Percentiles rank a stretch among this genome's conserved stretches.
Conservation (phyloP, 1,284 basidiomycete species). For the Ceratobasidium sp. region DNA sequence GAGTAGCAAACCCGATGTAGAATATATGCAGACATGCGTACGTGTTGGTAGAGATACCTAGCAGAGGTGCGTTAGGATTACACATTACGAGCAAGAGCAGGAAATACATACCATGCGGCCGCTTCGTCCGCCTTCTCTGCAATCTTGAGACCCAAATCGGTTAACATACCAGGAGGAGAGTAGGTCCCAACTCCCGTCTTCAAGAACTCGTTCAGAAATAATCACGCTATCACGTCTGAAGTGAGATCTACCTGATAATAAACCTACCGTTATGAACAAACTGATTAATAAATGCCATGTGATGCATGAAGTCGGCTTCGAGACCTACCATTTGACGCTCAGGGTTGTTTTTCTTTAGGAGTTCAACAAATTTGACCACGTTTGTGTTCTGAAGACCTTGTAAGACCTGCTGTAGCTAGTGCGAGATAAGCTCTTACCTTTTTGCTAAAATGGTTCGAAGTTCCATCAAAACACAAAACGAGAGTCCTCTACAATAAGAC, state of each 20-base stretch:
- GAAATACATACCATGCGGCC: neutral
- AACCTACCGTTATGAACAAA: neutral
- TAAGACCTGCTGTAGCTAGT: neutral
- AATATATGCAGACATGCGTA: neutral
- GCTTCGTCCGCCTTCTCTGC: neutral
- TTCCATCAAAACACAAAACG: constrained; percentile 47
- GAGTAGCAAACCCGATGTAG: neutral
- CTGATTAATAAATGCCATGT: neutral
- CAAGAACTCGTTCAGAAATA: neutral
- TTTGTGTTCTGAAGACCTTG: neutral
- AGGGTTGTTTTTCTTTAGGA: constrained; percentile 40
- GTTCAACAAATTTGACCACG: constrained; percentile 33
- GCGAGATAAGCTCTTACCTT: neutral
- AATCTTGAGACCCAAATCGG: neutral
- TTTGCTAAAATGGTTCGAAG: constrained; percentile 38
- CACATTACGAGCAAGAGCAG: neutral
- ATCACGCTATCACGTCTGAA: neutral
- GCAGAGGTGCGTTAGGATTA: too few relatives aligned
- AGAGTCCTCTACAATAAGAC: constrained; percentile 20
- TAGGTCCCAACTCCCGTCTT: constrained; percentile 20
- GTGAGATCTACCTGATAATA: neutral
- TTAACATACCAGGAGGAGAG: neutral
- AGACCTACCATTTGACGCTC: constrained; percentile 5
- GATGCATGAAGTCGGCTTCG: too few relatives aligned
- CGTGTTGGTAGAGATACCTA: constrained; percentile 19